These are phyloP conservation scores for Eucalyptus sp. DNA, from an alignment of 345 rosid genomes.

Conservation along the genomic window DNA sequence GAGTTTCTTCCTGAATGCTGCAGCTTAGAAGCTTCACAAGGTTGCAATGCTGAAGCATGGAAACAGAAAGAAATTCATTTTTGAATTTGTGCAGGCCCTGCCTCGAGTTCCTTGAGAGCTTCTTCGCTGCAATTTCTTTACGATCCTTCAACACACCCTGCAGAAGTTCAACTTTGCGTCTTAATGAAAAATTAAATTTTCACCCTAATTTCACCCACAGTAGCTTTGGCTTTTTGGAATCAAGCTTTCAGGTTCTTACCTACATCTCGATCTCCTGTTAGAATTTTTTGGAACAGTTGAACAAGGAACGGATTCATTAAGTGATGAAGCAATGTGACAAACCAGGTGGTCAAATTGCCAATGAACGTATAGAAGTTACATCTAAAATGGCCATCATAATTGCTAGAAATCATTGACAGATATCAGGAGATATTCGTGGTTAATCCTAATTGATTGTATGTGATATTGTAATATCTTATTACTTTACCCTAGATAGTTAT, in stretches of 20 bases:
- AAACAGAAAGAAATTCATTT: constrained; percentile 20
- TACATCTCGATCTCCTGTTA: neutral
- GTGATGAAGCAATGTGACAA: neutral
- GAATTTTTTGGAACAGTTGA: neutral
- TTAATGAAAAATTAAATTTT: neutral
- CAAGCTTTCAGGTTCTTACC: neutral
- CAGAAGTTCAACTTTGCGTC: neutral
- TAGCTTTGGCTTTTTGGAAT: neutral
- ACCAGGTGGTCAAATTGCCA: neutral
- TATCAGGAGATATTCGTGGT: too few species aligned
- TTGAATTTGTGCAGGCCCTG: constrained; percentile 25
- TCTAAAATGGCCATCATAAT: neutral
- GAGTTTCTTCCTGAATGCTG: constrained; percentile 2
- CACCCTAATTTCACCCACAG: neutral
- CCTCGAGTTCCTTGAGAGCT: constrained; percentile 17
- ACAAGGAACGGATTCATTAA: neutral
- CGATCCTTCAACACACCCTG: constrained; percentile 22
- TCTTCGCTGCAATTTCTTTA: constrained; percentile 36
- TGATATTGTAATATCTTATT: too few species aligned
- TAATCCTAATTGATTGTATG: too few species aligned
- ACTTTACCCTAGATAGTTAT: too few species aligned
- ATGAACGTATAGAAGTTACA: neutral
- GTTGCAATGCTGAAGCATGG: constrained; percentile 36
- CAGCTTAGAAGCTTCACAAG: constrained; percentile 26
- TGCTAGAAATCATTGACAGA: too few species aligned